These are phyloP conservation scores for Trypanosoma cruzi DNA, from an alignment of 208 protist genomes.

Conservation along the genomic window DNA sequence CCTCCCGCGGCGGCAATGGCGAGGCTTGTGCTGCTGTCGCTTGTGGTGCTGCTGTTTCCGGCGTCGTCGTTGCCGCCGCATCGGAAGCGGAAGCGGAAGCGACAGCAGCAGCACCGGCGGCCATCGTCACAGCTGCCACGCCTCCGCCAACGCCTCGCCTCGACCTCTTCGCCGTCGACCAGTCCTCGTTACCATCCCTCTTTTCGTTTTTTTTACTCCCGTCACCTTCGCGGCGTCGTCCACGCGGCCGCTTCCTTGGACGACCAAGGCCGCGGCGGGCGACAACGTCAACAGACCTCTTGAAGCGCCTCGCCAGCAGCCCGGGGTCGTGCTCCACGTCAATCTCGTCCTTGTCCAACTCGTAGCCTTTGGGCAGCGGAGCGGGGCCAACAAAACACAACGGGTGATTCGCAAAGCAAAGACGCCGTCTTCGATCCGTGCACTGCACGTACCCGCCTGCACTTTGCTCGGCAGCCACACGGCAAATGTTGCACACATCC, in stretches of 20 bases:
- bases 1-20: too few species aligned
- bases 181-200: too few species aligned
- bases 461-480: conserved; percentile 15
- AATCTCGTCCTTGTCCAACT: conserved; percentile 18
- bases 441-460: background rate
- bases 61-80: too few species aligned
- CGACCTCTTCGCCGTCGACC: background rate
- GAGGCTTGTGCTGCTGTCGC: too few species aligned
- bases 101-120: too few species aligned
- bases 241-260: background rate
- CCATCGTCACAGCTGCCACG: background rate
- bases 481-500: conserved; percentile 34
- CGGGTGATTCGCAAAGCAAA: conserved; percentile 8
- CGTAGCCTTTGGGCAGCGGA: conserved; percentile 8
- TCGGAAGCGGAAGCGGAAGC: too few species aligned
- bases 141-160: background rate
- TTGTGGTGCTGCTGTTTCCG: too few species aligned
- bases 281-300: conserved; percentile 21
- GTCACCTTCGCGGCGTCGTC: background rate
- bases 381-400: conserved; percentile 19
- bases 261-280: background rate
- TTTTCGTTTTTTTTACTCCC: too few species aligned
- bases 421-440: background rate
- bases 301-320: conserved; percentile 7
- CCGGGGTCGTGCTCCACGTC: conserved; percentile 8